Base-by-base conservation (phyloP, 2,329 filamentous ascomycete genomes). In the Sclerotinia spermophila region DNA sequence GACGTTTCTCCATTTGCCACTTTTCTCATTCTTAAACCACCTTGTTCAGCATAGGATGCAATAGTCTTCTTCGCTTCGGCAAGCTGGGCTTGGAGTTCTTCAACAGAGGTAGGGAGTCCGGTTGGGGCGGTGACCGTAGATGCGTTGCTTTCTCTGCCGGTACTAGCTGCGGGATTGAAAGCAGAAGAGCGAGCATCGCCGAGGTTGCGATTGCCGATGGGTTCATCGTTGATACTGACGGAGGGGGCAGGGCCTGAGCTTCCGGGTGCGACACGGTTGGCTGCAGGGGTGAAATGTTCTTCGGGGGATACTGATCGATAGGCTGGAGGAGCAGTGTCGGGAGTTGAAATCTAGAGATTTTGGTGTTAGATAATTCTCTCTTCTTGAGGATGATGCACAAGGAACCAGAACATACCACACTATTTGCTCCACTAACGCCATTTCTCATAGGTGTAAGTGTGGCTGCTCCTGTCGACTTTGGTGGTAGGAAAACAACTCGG, bases 1-100 rank as follows among this genome's bases (percentile, higher is more conserved):
- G 76, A 79, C 81, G 83, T 80, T 85, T 88, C 71, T 84, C 83
- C 72, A 67, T 87, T 81, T 33, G 86, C 87, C 24, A 86, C 83
- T 83, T 96, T 97, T 76, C 94, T 88, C 84, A 97, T 92, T 78
- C 93, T 86, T 72, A 97, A 82, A 45, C 91, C 92, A 70, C 88
- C 85, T 69, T 94, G 90, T 78, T 90, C 83, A 79, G 87, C 90
- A 75, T 96, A 84, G 72, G 86, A 85, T 70, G 88, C 84, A 74
- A 97, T 91, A 73, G 90, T 88, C 40, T 89, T 89, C 79, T 94
- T 90, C 44, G 93, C 92, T 74, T 93, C 88, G 65, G 87, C 85
- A 45, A 96, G 87, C 81, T 95, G 91, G 67, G 85, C 83, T 82
- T 92, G 89, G 59, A 95, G 79, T 59, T 94, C 90, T 11, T 91